These are phyloP conservation scores for Cryptococcus maquisensis DNA, from an alignment of 1,284 basidiomycete species.

Conservation along the genomic window DNA sequence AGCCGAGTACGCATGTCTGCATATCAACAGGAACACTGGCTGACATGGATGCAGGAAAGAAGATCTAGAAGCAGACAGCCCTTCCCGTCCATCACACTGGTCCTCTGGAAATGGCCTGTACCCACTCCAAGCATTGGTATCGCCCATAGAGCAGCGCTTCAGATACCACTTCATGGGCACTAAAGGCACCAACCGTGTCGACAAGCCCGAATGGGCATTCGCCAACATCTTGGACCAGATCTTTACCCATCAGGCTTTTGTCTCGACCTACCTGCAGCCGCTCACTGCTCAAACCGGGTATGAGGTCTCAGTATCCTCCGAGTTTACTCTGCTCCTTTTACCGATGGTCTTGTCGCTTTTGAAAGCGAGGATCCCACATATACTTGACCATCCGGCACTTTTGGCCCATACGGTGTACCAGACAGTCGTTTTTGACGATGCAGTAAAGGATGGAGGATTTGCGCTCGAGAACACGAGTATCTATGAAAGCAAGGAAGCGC, in stretches of 20 bases:
- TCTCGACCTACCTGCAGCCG: slow-evolving; percentile 70
- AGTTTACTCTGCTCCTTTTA: slow-evolving; percentile 69
- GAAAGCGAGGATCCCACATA: slow-evolving; percentile 64
- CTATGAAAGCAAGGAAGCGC: slow-evolving; percentile 16
- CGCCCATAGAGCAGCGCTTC: slow-evolving; percentile 81
- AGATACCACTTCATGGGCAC: slow-evolving; percentile 91
- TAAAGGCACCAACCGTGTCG: slow-evolving; percentile 81
- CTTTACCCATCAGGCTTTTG: slow-evolving; percentile 74
- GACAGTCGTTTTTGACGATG: slow-evolving; percentile 78
- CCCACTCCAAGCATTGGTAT: slow-evolving; percentile 76
- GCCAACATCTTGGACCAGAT: slow-evolving; percentile 79
- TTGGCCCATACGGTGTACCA: slow-evolving; percentile 95
- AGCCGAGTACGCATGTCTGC: slow-evolving; percentile 56
- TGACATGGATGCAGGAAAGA: slow-evolving; percentile 51
- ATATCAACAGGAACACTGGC: slow-evolving; percentile 34
- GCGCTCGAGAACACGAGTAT: slow-evolving; percentile 52
- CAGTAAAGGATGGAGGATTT: slow-evolving; percentile 72
- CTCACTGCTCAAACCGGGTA: slow-evolving; percentile 63
- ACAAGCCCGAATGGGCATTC: slow-evolving; percentile 99
- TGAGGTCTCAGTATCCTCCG: slow-evolving; percentile 70
- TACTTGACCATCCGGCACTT: slow-evolving; percentile 74
- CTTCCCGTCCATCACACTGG: slow-evolving; percentile 23
- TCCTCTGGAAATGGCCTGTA: slow-evolving; percentile 59
- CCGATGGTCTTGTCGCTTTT: slow-evolving; percentile 69
- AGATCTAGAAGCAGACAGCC: slow-evolving; percentile 47